A percentile compares a stretch with the other conserved stretches of the same genome.
Evolutionary conservation across 345 rosid genomes (phyloP).

Genomic region (Acer negundo): DNA sequence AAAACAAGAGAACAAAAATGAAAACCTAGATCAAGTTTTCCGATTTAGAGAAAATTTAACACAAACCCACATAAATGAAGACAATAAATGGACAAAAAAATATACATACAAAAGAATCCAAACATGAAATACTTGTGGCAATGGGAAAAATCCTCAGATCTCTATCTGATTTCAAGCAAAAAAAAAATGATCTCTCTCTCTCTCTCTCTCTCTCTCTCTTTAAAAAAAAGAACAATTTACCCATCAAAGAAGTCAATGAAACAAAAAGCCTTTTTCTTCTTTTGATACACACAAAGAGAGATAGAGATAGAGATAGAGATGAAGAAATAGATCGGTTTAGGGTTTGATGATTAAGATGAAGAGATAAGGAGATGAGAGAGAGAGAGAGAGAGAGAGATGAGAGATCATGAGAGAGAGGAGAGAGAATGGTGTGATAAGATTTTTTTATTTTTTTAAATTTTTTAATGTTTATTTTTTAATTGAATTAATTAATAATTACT

Average conservation of each 20-base stretch:
- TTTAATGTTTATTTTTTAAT: too few relatives aligned
- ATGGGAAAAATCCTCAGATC: background rate
- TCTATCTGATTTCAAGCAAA: background rate
- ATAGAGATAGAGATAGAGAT: constrained; percentile 5
- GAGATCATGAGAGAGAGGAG: too few relatives aligned
- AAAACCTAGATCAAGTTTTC: constrained; percentile 1
- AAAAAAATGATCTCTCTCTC: background rate
- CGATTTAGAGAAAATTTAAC: background rate
- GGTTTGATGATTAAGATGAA: too few relatives aligned
- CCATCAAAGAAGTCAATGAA: background rate
- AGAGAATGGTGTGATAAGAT: too few relatives aligned
- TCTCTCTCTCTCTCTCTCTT: background rate
- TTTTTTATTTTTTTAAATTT: too few relatives aligned
- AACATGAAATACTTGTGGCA: constrained; percentile 4
- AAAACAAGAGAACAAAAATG: background rate
- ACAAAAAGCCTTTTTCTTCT: background rate
- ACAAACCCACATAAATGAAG: constrained; percentile 1
- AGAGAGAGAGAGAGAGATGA: too few relatives aligned
- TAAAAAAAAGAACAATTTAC: background rate
- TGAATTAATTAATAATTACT: too few relatives aligned
- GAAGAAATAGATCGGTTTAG: too few relatives aligned
- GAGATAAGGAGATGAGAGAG: too few relatives aligned
- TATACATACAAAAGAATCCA: background rate
- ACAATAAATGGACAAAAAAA: constrained; percentile 1
- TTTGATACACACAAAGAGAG: background rate